A percentile compares a stretch with the other conserved stretches of the same genome.
Evolutionary conservation across 345 rosid genomes (phyloP).

Genomic region (Dimocarpus longan): DNA sequence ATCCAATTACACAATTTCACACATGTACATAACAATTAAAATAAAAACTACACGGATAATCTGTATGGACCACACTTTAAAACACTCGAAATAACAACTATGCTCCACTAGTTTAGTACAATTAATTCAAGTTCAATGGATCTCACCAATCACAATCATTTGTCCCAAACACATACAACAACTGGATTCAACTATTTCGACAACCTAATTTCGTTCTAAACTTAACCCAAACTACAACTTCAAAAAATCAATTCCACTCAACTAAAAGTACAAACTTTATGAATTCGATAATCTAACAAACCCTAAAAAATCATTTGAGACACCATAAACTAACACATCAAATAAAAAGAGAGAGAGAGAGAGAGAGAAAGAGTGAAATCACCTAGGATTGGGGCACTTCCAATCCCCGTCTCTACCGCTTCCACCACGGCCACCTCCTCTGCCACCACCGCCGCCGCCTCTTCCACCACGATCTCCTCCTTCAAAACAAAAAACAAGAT

Average conservation of each 20-base stretch:
- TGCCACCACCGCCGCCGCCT: constrained; percentile 59
- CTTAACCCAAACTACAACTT: not conserved
- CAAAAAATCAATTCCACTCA: not conserved
- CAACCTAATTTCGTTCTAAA: not conserved
- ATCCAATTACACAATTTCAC: constrained; percentile 28
- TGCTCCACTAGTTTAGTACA: not conserved
- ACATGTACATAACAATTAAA: not conserved
- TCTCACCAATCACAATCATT: not conserved
- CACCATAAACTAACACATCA: not conserved
- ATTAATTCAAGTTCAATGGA: not conserved
- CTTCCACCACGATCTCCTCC: constrained; percentile 85
- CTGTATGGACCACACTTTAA: not conserved
- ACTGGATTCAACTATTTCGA: not conserved
- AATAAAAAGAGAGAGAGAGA: constrained; percentile 1
- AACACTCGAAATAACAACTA: not conserved
- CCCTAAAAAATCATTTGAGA: not conserved
- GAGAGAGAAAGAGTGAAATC: constrained; percentile 15
- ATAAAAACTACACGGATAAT: not conserved
- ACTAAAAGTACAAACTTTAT: not conserved
- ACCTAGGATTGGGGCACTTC: constrained; percentile 94
- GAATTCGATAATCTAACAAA: not conserved
- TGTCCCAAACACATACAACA: not conserved
- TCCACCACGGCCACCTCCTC: constrained; percentile 68
- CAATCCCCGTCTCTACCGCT: constrained; percentile 96
- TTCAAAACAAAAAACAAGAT: constrained; percentile 22